These are phyloP conservation scores for Penicillium parvum DNA, from an alignment of 495 filamentous ascomycete genomes.

Conservation along the genomic window DNA sequence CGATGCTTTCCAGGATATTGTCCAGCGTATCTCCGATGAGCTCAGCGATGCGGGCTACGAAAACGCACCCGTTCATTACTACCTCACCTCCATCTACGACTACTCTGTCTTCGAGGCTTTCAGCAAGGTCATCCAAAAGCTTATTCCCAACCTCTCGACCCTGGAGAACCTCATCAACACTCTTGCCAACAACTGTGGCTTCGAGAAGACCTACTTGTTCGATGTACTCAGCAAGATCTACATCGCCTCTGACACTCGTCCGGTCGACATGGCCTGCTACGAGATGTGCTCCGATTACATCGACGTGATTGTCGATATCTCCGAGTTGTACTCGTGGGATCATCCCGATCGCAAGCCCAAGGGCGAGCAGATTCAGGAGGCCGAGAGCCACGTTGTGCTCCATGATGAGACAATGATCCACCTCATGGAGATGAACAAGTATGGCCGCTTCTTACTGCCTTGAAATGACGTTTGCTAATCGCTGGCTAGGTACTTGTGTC, in stretches of 20 bases:
- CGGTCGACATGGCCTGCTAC: constrained; percentile 88
- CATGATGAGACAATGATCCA: constrained; percentile 82
- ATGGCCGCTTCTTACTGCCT: constrained; percentile 21
- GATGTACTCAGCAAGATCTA: constrained; percentile 97
- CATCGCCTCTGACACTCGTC: constrained; percentile 89
- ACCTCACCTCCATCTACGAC: constrained; percentile 95
- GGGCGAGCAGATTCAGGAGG: constrained; percentile 63
- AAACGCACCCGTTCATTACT: constrained; percentile 86
- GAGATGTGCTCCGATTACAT: constrained; percentile 98
- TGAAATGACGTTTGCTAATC: neutral
- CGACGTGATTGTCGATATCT: constrained; percentile 93
- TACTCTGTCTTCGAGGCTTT: constrained; percentile 98
- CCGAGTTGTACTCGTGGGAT: constrained; percentile 84
- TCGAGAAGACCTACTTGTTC: constrained; percentile 96
- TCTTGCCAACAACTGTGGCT: constrained; percentile 79
- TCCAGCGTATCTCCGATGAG: constrained; percentile 95
- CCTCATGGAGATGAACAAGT: constrained; percentile 88
- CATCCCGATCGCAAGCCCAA: constrained; percentile 56
- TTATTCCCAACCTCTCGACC: constrained; percentile 87
- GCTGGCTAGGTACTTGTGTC: constrained; percentile 52
- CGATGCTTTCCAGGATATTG: constrained; percentile 91
- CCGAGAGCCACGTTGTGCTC: constrained; percentile 73
- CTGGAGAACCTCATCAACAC: constrained; percentile 90
- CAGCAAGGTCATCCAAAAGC: constrained; percentile 94
- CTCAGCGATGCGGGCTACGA: constrained; percentile 87